A percentile compares a stretch with the other conserved stretches of the same genome.
Evolutionary conservation across 768 basidiomycete species (phyloP).

Genomic region (Termitomyces sp.): DNA sequence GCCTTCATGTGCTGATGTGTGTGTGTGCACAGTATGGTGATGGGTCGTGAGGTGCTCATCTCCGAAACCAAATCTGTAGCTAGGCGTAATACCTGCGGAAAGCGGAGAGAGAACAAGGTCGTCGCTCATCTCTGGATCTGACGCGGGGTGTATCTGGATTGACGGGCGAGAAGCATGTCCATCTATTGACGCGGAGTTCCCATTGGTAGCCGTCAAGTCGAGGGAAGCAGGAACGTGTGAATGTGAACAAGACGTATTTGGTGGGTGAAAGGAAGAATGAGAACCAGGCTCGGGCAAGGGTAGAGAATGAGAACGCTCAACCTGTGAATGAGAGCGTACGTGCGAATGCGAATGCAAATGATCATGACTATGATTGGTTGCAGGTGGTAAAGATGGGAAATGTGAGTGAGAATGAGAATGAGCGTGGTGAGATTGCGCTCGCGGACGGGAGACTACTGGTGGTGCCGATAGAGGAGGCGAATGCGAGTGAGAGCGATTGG

Average conservation of each 20-base stretch:
- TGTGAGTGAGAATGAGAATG: conserved; percentile 24
- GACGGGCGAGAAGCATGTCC: conserved; percentile 36
- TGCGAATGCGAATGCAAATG: conserved; percentile 14
- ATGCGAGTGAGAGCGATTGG: conserved; percentile 24
- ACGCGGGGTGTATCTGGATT: conserved; percentile 28
- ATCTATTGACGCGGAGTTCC: conserved; percentile 20
- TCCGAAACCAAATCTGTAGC: conserved; percentile 47
- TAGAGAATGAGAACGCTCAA: conserved; percentile 26
- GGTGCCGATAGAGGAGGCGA: conserved; percentile 10
- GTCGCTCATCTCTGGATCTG: conserved; percentile 7
- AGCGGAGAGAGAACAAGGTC: conserved; percentile 17
- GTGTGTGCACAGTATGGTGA: conserved; percentile 37
- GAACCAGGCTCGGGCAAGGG: conserved; percentile 15
- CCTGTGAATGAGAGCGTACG: conserved; percentile 14
- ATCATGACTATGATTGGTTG: not conserved
- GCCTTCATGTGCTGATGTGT: conserved; percentile 62
- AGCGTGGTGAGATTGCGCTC: conserved; percentile 20
- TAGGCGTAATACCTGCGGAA: conserved; percentile 46
- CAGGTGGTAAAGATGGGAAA: not conserved
- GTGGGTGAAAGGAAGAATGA: conserved; percentile 19
- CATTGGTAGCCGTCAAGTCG: conserved; percentile 10
- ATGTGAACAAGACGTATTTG: conserved; percentile 23
- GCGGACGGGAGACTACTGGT: not conserved
- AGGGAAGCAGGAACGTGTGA: conserved; percentile 15
- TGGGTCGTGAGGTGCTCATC: conserved; percentile 45